phyloP scores from a whole-genome alignment of 139 green algal species.

The Diplosphaera chodatii region DNA sequence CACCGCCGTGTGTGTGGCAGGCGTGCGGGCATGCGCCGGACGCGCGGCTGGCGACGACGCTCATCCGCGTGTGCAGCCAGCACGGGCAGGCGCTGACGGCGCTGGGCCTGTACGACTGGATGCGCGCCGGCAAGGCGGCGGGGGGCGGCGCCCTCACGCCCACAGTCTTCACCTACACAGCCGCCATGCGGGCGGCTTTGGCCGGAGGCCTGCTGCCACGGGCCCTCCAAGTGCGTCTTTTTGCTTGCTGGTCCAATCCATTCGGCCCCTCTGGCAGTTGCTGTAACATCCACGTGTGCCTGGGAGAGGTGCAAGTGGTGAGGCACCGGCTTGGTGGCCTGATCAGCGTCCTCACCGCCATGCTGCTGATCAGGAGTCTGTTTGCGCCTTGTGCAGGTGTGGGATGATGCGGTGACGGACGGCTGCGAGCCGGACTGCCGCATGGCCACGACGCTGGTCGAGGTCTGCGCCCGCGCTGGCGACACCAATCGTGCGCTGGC shows the following conservation, averaged over 20 bases:
- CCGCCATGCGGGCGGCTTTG: slow-evolving; percentile 77
- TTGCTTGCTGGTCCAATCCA: no score
- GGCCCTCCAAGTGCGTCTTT: slow-evolving; percentile 35
- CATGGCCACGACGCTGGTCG: slow-evolving; percentile 73
- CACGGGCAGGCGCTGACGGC: slow-evolving; percentile 44
- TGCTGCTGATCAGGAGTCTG: no score
- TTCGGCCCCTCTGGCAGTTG: no score
- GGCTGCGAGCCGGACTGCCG: slow-evolving; percentile 63
- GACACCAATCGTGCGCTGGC: slow-evolving; percentile 59
- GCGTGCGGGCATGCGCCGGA: slow-evolving; percentile 53
- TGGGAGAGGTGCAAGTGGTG: no score
- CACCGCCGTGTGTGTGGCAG: no score
- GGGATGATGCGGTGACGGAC: slow-evolving; percentile 40
- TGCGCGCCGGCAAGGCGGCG: slow-evolving; percentile 32
- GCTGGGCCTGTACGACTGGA: slow-evolving; percentile 82
- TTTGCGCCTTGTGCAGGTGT: no score
- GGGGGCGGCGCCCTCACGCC: slow-evolving; percentile 59
- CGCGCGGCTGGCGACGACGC: slow-evolving; percentile 76
- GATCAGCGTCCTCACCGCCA: no score
- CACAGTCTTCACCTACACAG: slow-evolving; percentile 85
- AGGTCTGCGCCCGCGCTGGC: slow-evolving; percentile 65
- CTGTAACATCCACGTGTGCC: no score
- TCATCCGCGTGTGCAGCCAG: slow-evolving; percentile 71
- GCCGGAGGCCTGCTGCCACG: slow-evolving; percentile 52
- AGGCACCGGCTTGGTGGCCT: no score